These are phyloP conservation scores for Penicillium sp. DNA, from an alignment of 2,329 filamentous ascomycete genomes.

Conservation along the genomic window DNA sequence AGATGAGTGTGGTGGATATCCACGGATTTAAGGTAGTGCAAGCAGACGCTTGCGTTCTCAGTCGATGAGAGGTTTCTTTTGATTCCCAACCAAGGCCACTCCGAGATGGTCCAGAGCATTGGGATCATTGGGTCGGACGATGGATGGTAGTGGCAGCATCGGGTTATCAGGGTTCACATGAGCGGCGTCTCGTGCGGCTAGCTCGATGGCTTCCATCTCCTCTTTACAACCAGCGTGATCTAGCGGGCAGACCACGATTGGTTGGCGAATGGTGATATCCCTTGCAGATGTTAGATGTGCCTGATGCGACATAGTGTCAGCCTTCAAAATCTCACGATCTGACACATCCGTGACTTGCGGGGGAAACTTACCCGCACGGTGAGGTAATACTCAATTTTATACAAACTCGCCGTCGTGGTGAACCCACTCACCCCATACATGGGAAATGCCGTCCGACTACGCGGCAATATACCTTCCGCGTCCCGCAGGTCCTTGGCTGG, in stretches of 20 bases:
- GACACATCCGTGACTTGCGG: neutral
- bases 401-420: conserved; percentile 89
- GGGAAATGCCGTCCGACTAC: conserved; percentile 86
- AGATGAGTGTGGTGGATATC: neutral
- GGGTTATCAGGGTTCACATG: conserved; percentile 88
- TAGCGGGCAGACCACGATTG: conserved; percentile 93
- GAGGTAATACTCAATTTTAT: conserved; percentile 98
- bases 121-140: conserved; percentile 78
- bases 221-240: conserved; percentile 96
- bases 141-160: conserved; percentile 84
- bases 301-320: conserved; percentile 54
- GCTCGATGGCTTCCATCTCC: conserved; percentile 98
- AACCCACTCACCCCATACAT: conserved; percentile 88
- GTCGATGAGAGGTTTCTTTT: conserved; percentile 69
- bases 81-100: conserved; percentile 66
- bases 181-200: conserved; percentile 90
- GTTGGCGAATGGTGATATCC: conserved; percentile 87
- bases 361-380: conserved; percentile 77
- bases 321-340: conserved; percentile 8
- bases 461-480: conserved; percentile 81
- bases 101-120: conserved; percentile 66
- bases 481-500: conserved; percentile 89
- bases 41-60: conserved; percentile 47
- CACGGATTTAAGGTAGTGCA: neutral
- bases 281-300: conserved; percentile 85